A percentile compares a stretch with the other conserved stretches of the same genome.
Conservation (phyloP, 140 eudicot species). For the Senecio squalidus region DNA sequence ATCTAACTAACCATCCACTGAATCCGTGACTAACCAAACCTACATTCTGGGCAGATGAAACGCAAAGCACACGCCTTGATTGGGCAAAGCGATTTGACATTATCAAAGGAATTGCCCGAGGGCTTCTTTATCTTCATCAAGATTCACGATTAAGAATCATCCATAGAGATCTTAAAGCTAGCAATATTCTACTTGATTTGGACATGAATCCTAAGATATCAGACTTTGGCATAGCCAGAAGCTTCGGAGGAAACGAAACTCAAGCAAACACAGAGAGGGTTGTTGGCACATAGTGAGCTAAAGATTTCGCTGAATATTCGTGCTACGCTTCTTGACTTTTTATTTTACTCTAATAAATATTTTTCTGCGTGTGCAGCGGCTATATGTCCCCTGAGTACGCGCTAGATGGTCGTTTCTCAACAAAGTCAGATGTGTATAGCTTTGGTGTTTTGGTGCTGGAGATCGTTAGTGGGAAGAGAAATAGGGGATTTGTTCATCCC, state of each 20-base stretch:
- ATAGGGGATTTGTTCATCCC: slow-evolving; percentile 24
- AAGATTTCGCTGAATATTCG: background rate
- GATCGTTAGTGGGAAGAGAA: slow-evolving; percentile 35
- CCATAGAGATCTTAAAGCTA: slow-evolving; percentile 39
- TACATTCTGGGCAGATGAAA: slow-evolving; percentile 15
- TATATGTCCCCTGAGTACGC: slow-evolving; percentile 50
- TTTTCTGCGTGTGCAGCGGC: slow-evolving; percentile 16
- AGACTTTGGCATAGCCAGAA: slow-evolving; percentile 46
- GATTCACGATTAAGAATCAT: slow-evolving; percentile 37
- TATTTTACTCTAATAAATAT: background rate
- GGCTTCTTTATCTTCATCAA: slow-evolving; percentile 38
- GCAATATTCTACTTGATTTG: slow-evolving; percentile 29
- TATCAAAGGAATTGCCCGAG: slow-evolving; percentile 37
- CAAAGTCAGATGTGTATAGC: slow-evolving; percentile 37
- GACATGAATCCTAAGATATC: slow-evolving; percentile 47
- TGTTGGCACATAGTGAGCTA: slow-evolving; percentile 42
- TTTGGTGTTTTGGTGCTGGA: slow-evolving; percentile 40
- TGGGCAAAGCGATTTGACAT: slow-evolving; percentile 35
- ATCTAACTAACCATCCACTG: too few relatives aligned
- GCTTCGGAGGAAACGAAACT: slow-evolving; percentile 35
- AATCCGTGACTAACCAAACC: background rate
- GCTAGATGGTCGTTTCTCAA: slow-evolving; percentile 32
- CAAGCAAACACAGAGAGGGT: slow-evolving; percentile 37
- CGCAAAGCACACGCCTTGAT: slow-evolving; percentile 13
- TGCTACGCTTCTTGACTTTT: background rate